Evolutionary conservation across 192 early-diverging fungal species (phyloP), one percentile per base, ranked within the genome.

Genomic region (Globomyces pollinis-pini): DNA sequence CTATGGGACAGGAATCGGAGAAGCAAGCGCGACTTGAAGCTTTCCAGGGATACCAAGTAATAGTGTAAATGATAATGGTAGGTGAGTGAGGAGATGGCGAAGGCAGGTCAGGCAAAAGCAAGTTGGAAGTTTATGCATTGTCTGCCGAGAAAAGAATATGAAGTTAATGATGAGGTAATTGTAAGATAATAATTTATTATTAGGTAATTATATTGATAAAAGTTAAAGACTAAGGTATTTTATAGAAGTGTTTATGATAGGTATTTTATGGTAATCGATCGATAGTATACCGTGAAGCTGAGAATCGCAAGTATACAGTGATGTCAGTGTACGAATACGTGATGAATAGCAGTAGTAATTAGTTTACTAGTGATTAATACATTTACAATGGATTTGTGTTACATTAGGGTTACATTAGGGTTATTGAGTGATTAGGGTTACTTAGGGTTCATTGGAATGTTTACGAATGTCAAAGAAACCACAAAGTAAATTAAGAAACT

Each of bases 111-210:
- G 20, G 90, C 94, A 6, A 86, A 91, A 31, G 61, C 78, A 21
- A 77, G 91, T 64, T 99, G 96, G 96, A 81, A 85, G 62, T 99
- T 99, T 50, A 89, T 99, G 89, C 96, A 99, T 71, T 99, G 96
- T 67, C 59, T 99, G 54, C 96, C 96, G 1, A 79, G 96, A 16
- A 99, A 99, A 71, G 77, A 70, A 3, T 92, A 99, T 62, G 96
- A 99, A 70, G 96, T 99, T 23, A 87, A 91, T 49, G 96, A 99
- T 66, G 90, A 94, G 62, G n/a, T n/a, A n/a, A n/a, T n/a, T n/a
- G n/a, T n/a, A n/a, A 89, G 84, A 38, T 33, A 45, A 16, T 35
- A 33, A 3, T 15, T 38, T 30, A 29, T 53, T 21, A 53, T 33
- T 61, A 8, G 13, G 28, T 20, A 33, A 36, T 54, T 45, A 41